Conservation (phyloP, 2,329 filamentous ascomycete genomes). For the Fusarium robinianum region DNA sequence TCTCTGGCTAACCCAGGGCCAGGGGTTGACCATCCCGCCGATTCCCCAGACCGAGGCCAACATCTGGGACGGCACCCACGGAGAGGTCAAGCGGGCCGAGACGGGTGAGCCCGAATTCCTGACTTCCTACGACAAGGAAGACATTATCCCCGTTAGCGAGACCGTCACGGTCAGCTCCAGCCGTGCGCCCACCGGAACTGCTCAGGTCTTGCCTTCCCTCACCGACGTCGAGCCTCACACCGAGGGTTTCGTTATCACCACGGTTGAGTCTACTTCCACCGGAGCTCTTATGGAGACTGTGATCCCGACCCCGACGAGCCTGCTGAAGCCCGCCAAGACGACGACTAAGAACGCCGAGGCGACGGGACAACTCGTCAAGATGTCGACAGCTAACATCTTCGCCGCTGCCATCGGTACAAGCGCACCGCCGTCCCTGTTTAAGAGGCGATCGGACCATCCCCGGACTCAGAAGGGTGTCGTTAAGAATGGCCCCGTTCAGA, state of each 20-base stretch:
- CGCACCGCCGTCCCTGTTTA: constrained; percentile 55
- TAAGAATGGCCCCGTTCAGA: constrained; percentile 59
- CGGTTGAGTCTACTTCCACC: constrained; percentile 25
- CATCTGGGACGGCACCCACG: constrained; percentile 14
- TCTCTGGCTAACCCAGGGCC: constrained; percentile 34
- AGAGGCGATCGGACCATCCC: constrained; percentile 59
- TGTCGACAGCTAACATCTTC: constrained; percentile 53
- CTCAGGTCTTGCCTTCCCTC: constrained; percentile 37
- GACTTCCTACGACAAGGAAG: constrained; percentile 32
- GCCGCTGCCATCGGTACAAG: constrained; percentile 57
- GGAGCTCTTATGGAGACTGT: constrained; percentile 23
- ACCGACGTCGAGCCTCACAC: constrained; percentile 40
- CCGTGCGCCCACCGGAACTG: constrained; percentile 33
- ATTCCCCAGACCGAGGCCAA: constrained; percentile 9
- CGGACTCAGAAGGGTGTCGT: constrained; percentile 58
- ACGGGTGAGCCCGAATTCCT: constrained; percentile 29
- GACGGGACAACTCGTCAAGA: constrained; percentile 25
- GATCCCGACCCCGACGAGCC: constrained; percentile 45
- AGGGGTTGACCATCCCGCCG: constrained; percentile 29
- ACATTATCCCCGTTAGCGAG: constrained; percentile 36
- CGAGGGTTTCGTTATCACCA: constrained; percentile 37
- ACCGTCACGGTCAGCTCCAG: constrained; percentile 35
- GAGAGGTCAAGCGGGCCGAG: constrained; percentile 27
- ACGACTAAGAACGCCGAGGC: constrained; percentile 30
- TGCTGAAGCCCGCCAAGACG: constrained; percentile 36